A percentile compares a stretch with the other conserved stretches of the same genome.
Evolutionary conservation across 139 green algal species (phyloP).

Genomic region (Coccomyxa sp.): DNA sequence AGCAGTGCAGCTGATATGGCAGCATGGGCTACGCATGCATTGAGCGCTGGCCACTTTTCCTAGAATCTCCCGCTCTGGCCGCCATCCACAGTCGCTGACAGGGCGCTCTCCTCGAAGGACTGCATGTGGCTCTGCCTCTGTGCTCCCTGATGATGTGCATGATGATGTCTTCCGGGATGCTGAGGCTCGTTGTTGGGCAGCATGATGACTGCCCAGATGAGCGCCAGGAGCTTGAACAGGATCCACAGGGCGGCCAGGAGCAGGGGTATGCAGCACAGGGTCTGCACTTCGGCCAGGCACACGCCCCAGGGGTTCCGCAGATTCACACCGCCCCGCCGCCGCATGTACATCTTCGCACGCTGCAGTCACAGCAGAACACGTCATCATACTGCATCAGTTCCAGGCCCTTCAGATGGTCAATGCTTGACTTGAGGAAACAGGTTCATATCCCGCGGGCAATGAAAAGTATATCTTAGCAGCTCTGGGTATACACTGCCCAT

Average conservation of each 20-base stretch:
- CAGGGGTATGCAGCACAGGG: not conserved
- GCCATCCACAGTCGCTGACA: too few species aligned
- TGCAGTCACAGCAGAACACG: not conserved
- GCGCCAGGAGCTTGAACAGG: not conserved
- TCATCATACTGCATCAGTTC: not conserved
- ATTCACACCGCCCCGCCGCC: not conserved
- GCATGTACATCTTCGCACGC: not conserved
- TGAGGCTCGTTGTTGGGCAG: not conserved
- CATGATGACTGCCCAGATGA: not conserved
- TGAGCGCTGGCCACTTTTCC: too few species aligned
- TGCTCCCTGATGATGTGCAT: too few species aligned
- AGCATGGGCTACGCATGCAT: too few species aligned
- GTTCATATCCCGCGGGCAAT: not conserved
- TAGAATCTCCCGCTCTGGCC: too few species aligned
- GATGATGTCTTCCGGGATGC: too few species aligned
- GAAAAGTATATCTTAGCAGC: too few species aligned
- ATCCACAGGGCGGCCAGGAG: not conserved
- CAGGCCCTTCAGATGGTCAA: not conserved
- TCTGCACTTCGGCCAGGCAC: not conserved
- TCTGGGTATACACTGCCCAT: too few species aligned
- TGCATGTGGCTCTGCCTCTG: too few species aligned
- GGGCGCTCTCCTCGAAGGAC: too few species aligned
- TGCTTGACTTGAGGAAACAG: not conserved
- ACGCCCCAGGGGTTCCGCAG: not conserved
- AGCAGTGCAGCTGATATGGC: too few species aligned